Evolutionary conservation across 257 asterid species (phyloP), one percentile per base, ranked within the genome.

Genomic region (Fraxinus americana): DNA sequence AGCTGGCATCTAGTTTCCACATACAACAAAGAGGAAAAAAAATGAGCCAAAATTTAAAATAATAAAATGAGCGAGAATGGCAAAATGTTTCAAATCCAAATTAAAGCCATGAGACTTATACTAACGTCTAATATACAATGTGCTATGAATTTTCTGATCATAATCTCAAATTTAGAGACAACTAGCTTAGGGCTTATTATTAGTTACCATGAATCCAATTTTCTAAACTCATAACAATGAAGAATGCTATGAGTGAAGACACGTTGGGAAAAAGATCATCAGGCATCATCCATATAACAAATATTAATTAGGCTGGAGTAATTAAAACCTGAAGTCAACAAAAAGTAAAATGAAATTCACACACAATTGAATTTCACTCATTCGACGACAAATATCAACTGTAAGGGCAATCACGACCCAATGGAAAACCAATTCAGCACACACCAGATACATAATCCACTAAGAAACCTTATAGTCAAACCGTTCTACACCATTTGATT

Each of bases 1-100:
- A 81, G 83, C 88, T 67, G 97, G 82, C 82, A 91, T 86, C 98
- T 95, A 63, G 72, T 57, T 54, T 68, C 52, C 52, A 43, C 17
- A 12, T 11, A 11, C 52, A 43, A 43, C 52, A 43, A 43, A 43
- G 52, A 43, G 50, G 1, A 0, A 43, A 43, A 12, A 66, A 67
- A 43, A 21, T 23, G 16, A 39, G 38, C 29, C 10, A 2, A 6
- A 23, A 14, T 0, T 6, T 23, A 7, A 21, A n/a, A 61, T 7
- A 61, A 9, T n/a, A 23, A n/a, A 21, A n/a, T 21, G 30, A 59
- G 32, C 5, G 21, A 23, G 13, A 61, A 25, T 25, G 23, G 34
- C 1, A 21, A 61, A 61, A 61, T 23, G 32, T 23, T 21, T 57
- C 66, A 57, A 57, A 57, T 17, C 10, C 66, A 57, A 57, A 21